Evolutionary conservation across 116 monocot species (phyloP).

Genomic region (Posidonia oceanica): DNA sequence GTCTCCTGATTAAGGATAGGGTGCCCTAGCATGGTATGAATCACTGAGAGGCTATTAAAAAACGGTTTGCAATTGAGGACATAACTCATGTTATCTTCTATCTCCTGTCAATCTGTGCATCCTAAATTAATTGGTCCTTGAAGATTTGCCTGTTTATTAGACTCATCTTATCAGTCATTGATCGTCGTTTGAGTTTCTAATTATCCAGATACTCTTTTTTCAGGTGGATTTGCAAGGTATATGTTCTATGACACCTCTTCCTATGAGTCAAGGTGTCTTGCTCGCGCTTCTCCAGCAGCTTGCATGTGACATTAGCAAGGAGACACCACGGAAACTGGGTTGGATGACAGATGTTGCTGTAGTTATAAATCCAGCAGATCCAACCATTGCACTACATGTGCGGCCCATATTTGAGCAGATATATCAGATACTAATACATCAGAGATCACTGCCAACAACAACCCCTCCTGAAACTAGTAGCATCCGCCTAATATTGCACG

Average conservation of each 20-base stretch:
- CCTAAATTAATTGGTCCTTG: not conserved
- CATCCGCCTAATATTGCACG: conserved; percentile 73
- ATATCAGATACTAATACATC: conserved; percentile 51
- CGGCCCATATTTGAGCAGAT: conserved; percentile 87
- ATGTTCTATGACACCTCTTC: conserved; percentile 54
- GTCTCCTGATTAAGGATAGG: no score
- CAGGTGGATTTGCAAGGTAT: conserved; percentile 79
- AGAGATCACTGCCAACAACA: conserved; percentile 54
- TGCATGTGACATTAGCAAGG: conserved; percentile 69
- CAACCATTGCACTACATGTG: conserved; percentile 55
- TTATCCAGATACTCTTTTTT: not conserved
- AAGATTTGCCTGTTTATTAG: conserved; percentile 20
- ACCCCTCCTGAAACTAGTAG: conserved; percentile 40
- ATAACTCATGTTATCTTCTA: no score
- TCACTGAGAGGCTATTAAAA: no score
- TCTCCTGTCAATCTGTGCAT: not conserved
- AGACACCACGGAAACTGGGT: conserved; percentile 56
- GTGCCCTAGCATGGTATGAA: no score
- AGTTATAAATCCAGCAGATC: conserved; percentile 69
- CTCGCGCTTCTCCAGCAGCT: conserved; percentile 85
- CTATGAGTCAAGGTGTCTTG: conserved; percentile 85
- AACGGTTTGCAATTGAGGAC: no score
- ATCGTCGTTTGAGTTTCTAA: not conserved
- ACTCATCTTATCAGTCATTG: not conserved
- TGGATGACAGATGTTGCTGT: conserved; percentile 94